Percentiles rank a stretch among this genome's conserved stretches.
phyloP scores from a whole-genome alignment of 352 stramenopile species.

The Globisporangium camurandrum region DNA sequence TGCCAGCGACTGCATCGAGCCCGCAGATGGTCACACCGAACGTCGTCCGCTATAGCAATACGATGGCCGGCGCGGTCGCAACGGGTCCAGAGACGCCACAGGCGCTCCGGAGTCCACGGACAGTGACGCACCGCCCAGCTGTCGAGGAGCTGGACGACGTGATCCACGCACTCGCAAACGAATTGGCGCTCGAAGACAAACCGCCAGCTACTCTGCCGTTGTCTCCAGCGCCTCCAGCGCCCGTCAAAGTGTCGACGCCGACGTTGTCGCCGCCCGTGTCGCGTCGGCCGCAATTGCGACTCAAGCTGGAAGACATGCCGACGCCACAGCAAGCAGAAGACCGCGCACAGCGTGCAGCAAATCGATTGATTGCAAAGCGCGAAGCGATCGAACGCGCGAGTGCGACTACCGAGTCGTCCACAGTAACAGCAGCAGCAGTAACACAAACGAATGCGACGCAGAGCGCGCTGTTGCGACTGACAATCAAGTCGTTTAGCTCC shows the following conservation, averaged over 20 bases:
- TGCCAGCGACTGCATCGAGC: neutral
- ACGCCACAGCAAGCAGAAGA: constrained; percentile 81
- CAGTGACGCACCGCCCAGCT: neutral
- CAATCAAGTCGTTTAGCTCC: constrained; percentile 66
- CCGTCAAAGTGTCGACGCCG: constrained; percentile 9
- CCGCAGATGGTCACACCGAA: too few relatives aligned
- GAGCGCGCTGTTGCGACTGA: constrained; percentile 55
- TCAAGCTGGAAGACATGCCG: constrained; percentile 85
- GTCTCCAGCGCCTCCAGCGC: neutral
- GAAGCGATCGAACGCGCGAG: constrained; percentile 71
- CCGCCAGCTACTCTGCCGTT: neutral
- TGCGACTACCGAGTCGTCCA: constrained; percentile 26
- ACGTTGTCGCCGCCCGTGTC: constrained; percentile 1
- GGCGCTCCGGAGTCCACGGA: neutral
- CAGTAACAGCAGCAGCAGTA: neutral
- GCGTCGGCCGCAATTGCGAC: constrained; percentile 57
- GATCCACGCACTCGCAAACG: constrained; percentile 25
- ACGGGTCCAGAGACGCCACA: constrained; percentile 4
- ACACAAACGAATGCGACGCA: constrained; percentile 42
- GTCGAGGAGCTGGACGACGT: constrained; percentile 30
- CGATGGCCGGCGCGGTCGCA: too few relatives aligned
- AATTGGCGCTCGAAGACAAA: constrained; percentile 53
- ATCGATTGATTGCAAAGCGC: constrained; percentile 59
- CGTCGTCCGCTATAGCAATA: too few relatives aligned
- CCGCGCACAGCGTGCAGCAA: constrained; percentile 63